Conservation (phyloP, 208 protist species). For the Leishmania turanica region DNA sequence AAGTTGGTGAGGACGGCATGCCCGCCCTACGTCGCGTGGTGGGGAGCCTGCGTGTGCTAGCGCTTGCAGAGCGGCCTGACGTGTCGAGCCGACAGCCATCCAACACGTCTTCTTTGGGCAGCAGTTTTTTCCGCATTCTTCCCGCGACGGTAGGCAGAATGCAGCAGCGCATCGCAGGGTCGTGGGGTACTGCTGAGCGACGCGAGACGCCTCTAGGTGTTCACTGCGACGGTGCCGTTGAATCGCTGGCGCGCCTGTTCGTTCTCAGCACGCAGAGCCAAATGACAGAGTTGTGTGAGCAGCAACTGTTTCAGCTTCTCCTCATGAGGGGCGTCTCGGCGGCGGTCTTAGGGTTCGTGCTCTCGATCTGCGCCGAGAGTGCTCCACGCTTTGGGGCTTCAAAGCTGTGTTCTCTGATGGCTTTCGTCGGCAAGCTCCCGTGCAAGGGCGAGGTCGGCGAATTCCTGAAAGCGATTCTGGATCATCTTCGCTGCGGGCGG, state of each 20-base stretch:
- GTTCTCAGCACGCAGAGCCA: constrained; percentile 37
- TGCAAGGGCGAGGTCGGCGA: constrained; percentile 25
- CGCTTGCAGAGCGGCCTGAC: constrained; percentile 29
- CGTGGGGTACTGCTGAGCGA: constrained; percentile 16
- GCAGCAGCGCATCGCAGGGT: constrained; percentile 27
- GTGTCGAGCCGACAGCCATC: neutral
- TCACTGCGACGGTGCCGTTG: constrained; percentile 26
- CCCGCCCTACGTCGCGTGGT: constrained; percentile 24
- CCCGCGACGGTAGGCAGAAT: constrained; percentile 31
- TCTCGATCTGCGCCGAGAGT: constrained; percentile 49
- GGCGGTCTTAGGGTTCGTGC: constrained; percentile 35
- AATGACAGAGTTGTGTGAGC: constrained; percentile 37
- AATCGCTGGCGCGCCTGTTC: constrained; percentile 44
- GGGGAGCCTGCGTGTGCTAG: constrained; percentile 27
- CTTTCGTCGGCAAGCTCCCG: constrained; percentile 25
- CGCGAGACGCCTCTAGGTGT: constrained; percentile 12
- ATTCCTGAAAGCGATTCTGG: constrained; percentile 28
- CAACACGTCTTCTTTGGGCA: constrained; percentile 7
- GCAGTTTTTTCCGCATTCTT: constrained; percentile 30
- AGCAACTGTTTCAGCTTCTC: constrained; percentile 50
- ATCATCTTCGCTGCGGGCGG: constrained; percentile 16
- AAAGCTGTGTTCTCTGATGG: constrained; percentile 34
- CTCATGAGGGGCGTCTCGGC: constrained; percentile 24
- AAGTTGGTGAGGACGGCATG: constrained; percentile 19
- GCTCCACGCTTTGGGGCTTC: constrained; percentile 28